Evolutionary conservation across 176 grass and related monocot genomes (phyloP).

Genomic region (Metroxylon sagu): DNA sequence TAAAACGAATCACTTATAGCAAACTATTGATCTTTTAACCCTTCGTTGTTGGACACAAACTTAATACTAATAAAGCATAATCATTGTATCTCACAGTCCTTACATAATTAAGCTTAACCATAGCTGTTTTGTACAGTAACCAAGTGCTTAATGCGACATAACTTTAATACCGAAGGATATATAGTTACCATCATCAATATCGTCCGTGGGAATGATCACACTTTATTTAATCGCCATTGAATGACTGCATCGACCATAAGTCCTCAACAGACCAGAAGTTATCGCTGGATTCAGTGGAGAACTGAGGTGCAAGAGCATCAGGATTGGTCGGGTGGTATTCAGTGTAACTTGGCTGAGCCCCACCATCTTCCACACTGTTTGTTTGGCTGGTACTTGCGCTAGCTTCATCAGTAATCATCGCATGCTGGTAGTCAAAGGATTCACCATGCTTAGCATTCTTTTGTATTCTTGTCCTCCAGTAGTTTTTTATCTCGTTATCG

Average conservation of each 20-base stretch:
- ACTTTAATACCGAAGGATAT: too few relatives aligned
- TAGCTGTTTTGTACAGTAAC: too few relatives aligned
- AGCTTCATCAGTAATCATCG: constrained; percentile 7
- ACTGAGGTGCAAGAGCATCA: background rate
- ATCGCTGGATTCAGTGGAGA: background rate
- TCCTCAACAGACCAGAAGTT: constrained; percentile 9
- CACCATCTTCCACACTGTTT: background rate
- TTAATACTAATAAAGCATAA: too few relatives aligned
- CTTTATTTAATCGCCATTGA: background rate
- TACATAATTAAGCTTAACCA: too few relatives aligned
- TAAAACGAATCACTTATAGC: too few relatives aligned
- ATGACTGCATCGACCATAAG: constrained; percentile 10
- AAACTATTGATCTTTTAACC: too few relatives aligned
- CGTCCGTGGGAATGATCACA: too few relatives aligned
- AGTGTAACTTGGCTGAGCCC: background rate
- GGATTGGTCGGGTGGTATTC: background rate
- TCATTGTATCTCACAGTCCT: too few relatives aligned
- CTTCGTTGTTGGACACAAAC: too few relatives aligned
- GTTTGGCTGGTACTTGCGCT: constrained; percentile 21
- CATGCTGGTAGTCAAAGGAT: background rate
- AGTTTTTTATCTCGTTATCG: constrained; percentile 65
- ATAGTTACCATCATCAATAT: too few relatives aligned
- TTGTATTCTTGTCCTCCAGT: constrained; percentile 54
- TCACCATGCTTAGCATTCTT: constrained; percentile 26
- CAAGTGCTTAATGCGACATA: too few relatives aligned